Percentiles rank a stretch among this genome's conserved stretches.
phyloP scores from a whole-genome alignment of 805 yeast species.

The Ogataea allantospora region DNA sequence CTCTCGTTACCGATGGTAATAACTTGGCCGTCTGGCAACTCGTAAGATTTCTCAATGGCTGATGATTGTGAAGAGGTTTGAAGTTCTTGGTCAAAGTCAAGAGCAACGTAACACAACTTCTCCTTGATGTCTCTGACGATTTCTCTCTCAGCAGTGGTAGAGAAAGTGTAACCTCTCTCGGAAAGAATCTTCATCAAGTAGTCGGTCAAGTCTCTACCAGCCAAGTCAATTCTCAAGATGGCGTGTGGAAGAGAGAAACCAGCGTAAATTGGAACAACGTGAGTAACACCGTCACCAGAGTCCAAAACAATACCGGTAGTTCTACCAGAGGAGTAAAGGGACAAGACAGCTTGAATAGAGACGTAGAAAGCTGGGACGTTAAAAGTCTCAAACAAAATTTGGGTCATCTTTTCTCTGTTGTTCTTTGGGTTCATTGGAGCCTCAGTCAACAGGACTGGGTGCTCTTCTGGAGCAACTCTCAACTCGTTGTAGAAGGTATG shows the following conservation, averaged over 20 bases:
- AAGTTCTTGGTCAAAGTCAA: slow-evolving; percentile 98
- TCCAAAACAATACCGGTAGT: slow-evolving; percentile 90
- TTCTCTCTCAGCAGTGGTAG: slow-evolving; percentile 99
- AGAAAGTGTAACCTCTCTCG: slow-evolving; percentile 98
- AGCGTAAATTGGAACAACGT: slow-evolving; percentile 97
- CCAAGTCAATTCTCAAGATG: slow-evolving; percentile 96
- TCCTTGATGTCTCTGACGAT: slow-evolving; percentile 93
- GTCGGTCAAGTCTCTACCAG: slow-evolving; percentile 99
- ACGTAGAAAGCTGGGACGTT: slow-evolving; percentile 75
- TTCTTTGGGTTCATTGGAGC: slow-evolving; percentile 99
- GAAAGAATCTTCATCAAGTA: slow-evolving; percentile 97
- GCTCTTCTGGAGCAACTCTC: slow-evolving; percentile 99
- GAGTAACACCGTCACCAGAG: slow-evolving; percentile 88
- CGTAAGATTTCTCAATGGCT: slow-evolving; percentile 97
- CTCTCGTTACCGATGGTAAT: slow-evolving; percentile 99
- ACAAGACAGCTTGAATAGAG: slow-evolving; percentile 72
- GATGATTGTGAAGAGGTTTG: slow-evolving; percentile 99
- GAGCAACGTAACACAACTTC: slow-evolving; percentile 97
- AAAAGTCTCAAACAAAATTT: slow-evolving; percentile 97
- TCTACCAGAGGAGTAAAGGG: slow-evolving; percentile 83
- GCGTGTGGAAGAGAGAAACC: slow-evolving; percentile 99
- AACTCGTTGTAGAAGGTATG: slow-evolving; percentile 99
- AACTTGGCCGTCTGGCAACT: slow-evolving; percentile 99
- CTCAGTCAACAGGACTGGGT: slow-evolving; percentile 98
- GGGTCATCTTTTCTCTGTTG: slow-evolving; percentile 99